Base-by-base conservation (phyloP, 2,329 filamentous ascomycete genomes). In the Fusarium coffeatum region DNA sequence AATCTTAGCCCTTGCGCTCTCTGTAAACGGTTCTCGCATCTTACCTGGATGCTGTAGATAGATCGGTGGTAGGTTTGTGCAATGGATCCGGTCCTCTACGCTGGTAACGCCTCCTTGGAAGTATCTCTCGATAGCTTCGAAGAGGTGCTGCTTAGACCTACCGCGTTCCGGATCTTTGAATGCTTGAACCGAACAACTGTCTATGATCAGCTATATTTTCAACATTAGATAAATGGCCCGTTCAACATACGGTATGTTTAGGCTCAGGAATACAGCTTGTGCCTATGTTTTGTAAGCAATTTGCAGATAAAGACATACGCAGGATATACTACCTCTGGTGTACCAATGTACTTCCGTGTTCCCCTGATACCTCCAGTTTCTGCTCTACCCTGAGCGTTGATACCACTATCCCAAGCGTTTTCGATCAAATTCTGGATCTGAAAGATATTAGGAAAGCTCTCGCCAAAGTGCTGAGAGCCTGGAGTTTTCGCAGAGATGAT, bases 331-430 rank as follows among this genome's bases (percentile, higher is more conserved):
- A 93, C 92, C 84, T 98, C 95, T 11, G 93, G 90, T 2, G 95
- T 98, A 18, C 95, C 95, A 72, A 98, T 98, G 76, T 96, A 98
- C 79, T 98, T 98, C 64, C 96, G 88, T 0, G 94, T 97, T n/a
- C 90, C 90, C 68, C 84, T 88, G 68, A 98, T 92, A 2, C 94
- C 93, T 4, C 95, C 95, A 1, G 94, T 98, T 79, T 98, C 93
- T 4, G 88, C 77, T 34, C 93, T 87, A 6, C 92, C 93, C 46
- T 89, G 85, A 5, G 87, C 78, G 74, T 97, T 96, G 77, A 96
- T 93, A 1, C 92, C 94, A 76, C 85, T 85, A 75, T 97, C 93
- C 95, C 95, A 98, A 0, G 94, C 95, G 18, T 83, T 81, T 79
- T 98, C 95, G 72, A 98, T 97, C 74, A 90, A 83, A 57, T 97